Evolutionary conservation across 352 stramenopile species (phyloP), one percentile per base, ranked within the genome.

Genomic region (Pythium dissimile): DNA sequence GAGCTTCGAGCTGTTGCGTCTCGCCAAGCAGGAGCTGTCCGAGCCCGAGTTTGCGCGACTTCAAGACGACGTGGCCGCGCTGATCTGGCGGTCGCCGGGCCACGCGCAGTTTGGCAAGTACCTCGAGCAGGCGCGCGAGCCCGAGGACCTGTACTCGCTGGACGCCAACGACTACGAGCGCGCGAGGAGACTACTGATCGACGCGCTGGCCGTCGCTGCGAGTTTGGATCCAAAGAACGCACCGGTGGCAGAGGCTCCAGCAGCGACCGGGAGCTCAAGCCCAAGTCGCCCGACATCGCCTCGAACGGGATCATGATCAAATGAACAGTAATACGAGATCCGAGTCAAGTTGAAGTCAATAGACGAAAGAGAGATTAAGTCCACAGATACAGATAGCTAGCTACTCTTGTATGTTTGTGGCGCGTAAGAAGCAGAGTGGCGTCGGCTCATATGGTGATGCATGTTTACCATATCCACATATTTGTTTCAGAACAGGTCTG

Each of bases 401-500:
- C 5, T 28, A 7, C 5, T n/a, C n/a, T n/a, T n/a, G n/a, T n/a
- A n/a, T n/a, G n/a, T n/a, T n/a, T n/a, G n/a, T n/a, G n/a, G n/a
- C n/a, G n/a, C n/a, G n/a, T n/a, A n/a, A n/a, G n/a, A n/a, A n/a
- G n/a, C n/a, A n/a, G n/a, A n/a, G n/a, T 51, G 3, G n/a, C 31
- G 44, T 35, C 30, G 21, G 56, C 57, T 71, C 56, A 71, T 59
- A 71, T 67, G 63, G 56, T 67, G 56, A 67, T 67, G 57, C 56
- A 71, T 67, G 56, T 71, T 67, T 58, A 43, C 37, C 34, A 67
- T 80, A 75, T 92, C 83, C 73, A 90, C 83, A 92, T 64, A 64
- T 60, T 48, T 66, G 41, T 46, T 89, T 92, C 80, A 87, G 83
- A 88, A 92, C 83, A 92, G 83, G 83, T 92, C 83, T 92, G 77